Percentiles rank a stretch among this genome's conserved stretches.
Conservation (phyloP, 192 early-diverging fungal genomes). For the Kappamyces sp. region DNA sequence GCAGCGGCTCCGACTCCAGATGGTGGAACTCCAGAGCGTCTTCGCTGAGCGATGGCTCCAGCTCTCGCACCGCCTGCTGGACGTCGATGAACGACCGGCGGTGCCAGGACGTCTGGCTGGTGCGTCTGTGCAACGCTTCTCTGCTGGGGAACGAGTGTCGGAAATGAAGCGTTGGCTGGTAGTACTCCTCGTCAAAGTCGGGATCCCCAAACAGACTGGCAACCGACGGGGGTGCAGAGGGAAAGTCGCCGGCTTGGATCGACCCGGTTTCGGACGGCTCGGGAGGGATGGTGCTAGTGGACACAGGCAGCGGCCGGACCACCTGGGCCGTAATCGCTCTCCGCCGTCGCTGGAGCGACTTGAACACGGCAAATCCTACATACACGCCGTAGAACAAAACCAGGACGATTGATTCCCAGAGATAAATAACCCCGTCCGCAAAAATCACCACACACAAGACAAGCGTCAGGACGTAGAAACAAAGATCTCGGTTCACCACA, state of each 20-base stretch:
- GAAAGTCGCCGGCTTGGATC: slow-evolving; percentile 2
- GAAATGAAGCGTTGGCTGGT: slow-evolving; percentile 22
- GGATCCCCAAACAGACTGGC: slow-evolving; percentile 3
- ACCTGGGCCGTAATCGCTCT: too few relatives aligned
- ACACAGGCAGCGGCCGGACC: too few relatives aligned
- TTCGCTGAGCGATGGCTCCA: background rate
- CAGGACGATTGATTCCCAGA: slow-evolving; percentile 40
- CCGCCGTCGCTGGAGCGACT: background rate
- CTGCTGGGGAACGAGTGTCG: slow-evolving; percentile 1
- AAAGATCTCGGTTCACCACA: too few relatives aligned
- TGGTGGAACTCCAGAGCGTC: background rate
- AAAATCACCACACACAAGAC: slow-evolving; percentile 1
- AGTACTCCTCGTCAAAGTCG: slow-evolving; percentile 31
- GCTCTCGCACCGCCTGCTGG: background rate
- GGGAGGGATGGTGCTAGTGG: too few relatives aligned
- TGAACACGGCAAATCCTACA: slow-evolving; percentile 48
- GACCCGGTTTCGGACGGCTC: background rate
- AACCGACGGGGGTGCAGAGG: slow-evolving; percentile 2
- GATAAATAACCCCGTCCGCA: background rate
- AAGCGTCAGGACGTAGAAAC: background rate
- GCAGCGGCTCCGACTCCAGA: background rate
- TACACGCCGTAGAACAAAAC: slow-evolving; percentile 57
- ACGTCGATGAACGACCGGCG: slow-evolving; percentile 6
- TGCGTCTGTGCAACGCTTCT: background rate
- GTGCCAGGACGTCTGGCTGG: background rate